Conservation (phyloP, 2,329 filamentous ascomycete species). For the Xylariaceae sp. region DNA sequence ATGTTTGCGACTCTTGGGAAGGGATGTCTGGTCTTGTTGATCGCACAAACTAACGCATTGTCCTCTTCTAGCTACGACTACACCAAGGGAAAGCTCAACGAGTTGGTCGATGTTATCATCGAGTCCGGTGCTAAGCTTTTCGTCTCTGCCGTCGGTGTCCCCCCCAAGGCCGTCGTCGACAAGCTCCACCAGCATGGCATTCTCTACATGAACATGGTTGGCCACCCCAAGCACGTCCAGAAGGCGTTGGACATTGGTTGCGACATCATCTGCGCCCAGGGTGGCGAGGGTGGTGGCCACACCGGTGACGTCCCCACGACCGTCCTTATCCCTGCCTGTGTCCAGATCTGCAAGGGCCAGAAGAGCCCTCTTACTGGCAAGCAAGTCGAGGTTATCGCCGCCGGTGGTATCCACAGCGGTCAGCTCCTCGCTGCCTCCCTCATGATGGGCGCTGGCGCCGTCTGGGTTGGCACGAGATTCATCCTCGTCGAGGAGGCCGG, state of each 20-base stretch:
- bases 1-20: conserved; percentile 25
- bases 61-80: conserved; percentile 77
- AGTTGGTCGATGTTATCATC: conserved; percentile 88
- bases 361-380: conserved; percentile 82
- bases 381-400: conserved; percentile 87
- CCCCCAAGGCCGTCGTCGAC: conserved; percentile 83
- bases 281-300: conserved; percentile 94
- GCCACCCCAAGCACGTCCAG: conserved; percentile 97
- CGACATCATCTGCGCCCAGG: conserved; percentile 97
- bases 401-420: conserved; percentile 90
- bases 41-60: conserved; percentile 20
- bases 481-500: conserved; percentile 91
- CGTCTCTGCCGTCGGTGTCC: conserved; percentile 93
- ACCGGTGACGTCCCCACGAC: conserved; percentile 91
- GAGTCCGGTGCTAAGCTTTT: conserved; percentile 87
- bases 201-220: conserved; percentile 99
- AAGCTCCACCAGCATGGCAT: conserved; percentile 81
- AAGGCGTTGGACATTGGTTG: conserved; percentile 90
- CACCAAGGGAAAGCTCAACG: conserved; percentile 95
- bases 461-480: conserved; percentile 97
- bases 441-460: conserved; percentile 85
- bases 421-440: conserved; percentile 83
- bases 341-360: conserved; percentile 71
- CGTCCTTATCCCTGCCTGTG: conserved; percentile 87
- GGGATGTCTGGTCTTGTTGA: neutral